Base-by-base conservation (phyloP, 345 rosid species). In the Eucalyptus cloeziana region DNA sequence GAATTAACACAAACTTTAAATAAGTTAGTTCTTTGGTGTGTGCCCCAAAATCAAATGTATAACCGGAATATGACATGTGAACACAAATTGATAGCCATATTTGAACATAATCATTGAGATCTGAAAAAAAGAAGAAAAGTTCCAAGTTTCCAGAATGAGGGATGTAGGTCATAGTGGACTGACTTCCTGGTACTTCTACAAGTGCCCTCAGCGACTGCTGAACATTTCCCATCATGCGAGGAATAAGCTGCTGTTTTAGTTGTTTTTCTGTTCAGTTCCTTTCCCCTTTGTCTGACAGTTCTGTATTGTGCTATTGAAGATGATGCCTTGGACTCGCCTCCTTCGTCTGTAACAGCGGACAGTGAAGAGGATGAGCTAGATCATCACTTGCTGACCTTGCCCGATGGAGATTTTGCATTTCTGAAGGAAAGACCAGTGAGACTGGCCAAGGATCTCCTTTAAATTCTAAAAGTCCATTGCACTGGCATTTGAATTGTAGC, bases 351-450 rank as follows among this genome's bases (percentile, higher is more conserved):
- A 47, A 88, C 95, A 64, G 91, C 37, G n/a, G 95, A 91, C 64
- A 95, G 96, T n/a, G 97, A 94, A 89, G 98, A 91, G 89, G 97
- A 94, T 91, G 96, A 92, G 87, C 90, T 94, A 89, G 93, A 93
- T 92, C 96, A 95, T 87, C 97, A 94, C 92, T 94, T 97, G 90
- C 94, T 97, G 88, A 91, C 94, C 50, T 54, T 89, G 80, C 93
- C 94, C 15, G 94, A 95, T 87, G 94, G 95, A 79, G 96, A 96
- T 60, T 86, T 95, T 90, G 95, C 93, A 87, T 95, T 95, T 89
- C 89, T 95, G 88, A 91, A 92, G 91, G 97, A 96, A 88, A 95
- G 94, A 92, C 95, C 97, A 24, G 93, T 94, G 89, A 93, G 94
- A 91, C 91, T 96, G 91, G 94, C 98, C 47, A 95, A 92, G 92